Base-by-base conservation (phyloP, 73 alveolate genomes). In the Paramecium bursaria region DNA sequence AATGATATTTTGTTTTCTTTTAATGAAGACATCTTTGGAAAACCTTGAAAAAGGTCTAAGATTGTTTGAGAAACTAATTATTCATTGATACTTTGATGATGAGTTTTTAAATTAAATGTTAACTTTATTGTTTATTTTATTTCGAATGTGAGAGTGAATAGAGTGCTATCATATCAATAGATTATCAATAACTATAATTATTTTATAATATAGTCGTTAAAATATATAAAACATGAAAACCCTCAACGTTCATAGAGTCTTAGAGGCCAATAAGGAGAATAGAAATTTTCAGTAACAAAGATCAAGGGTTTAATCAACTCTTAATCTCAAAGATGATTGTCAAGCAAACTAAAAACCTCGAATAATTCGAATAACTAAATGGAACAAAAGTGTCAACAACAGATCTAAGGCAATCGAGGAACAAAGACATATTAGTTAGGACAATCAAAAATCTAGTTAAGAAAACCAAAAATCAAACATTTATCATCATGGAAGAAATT, bases 161-260 rank as follows among this genome's bases (percentile, higher is more conserved):
- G n/a, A n/a, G n/a, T n/a, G n/a, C n/a, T n/a, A n/a, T n/a, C n/a
- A n/a, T n/a, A n/a, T n/a, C n/a, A n/a, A n/a, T n/a, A n/a, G n/a
- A n/a, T n/a, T n/a, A n/a, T n/a, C n/a, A n/a, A n/a, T n/a, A n/a
- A n/a, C n/a, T n/a, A n/a, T n/a, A n/a, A n/a, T n/a, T n/a, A n/a
- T n/a, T n/a, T 25, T 39, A 19, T 39, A 39, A 57, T 67, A 67
- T 67, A 67, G 82, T 67, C 82, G 82, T 67, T 67, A 67, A 67
- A 67, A 39, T 21, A 42, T 35, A 7, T 39, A 39, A 39, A 31
- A 35, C 55, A 67, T 67, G 82, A 67, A 67, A 42, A 25, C 53
- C 33, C 46, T 67, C 42, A 67, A 67, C 33, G 44, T 67, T 19
- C 44, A 39, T 42, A 67, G 44, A 42, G 44, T 67, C 42, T 57